phyloP scores from a whole-genome alignment of 768 basidiomycete species.

The Leucocoprinus sp. region DNA sequence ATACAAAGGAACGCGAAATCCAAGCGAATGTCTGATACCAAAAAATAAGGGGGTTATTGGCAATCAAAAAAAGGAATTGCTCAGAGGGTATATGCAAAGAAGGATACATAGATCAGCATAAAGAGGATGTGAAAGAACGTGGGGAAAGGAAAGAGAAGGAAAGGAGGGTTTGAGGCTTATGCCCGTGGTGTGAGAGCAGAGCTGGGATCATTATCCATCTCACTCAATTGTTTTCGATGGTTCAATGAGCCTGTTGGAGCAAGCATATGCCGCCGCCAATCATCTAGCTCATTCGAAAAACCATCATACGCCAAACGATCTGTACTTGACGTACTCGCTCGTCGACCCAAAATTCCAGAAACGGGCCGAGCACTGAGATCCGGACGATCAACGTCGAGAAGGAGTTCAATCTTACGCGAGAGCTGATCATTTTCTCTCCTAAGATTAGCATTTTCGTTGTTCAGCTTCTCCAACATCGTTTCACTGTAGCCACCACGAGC shows the following conservation, averaged over 20 bases:
- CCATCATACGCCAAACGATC: slow-evolving; percentile 75
- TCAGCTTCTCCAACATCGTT: slow-evolving; percentile 72
- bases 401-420: slow-evolving; percentile 83
- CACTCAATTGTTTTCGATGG: slow-evolving; percentile 61
- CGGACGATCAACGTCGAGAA: slow-evolving; percentile 81
- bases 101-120: slow-evolving; percentile 26
- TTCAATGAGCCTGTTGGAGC: slow-evolving; percentile 64
- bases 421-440: slow-evolving; percentile 84
- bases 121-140: slow-evolving; percentile 15
- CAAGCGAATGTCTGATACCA: slow-evolving; percentile 46
- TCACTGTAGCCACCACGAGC: slow-evolving; percentile 74
- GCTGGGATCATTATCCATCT: slow-evolving; percentile 54
- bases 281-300: slow-evolving; percentile 74
- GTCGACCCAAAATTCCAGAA: slow-evolving; percentile 49
- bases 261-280: slow-evolving; percentile 72
- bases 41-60: slow-evolving; percentile 13
- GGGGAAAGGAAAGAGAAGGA: slow-evolving; percentile 15
- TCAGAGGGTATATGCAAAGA: slow-evolving; percentile 42
- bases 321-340: slow-evolving; percentile 71
- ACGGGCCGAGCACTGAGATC: slow-evolving; percentile 54
- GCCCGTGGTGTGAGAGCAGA: slow-evolving; percentile 52
- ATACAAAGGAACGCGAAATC: slow-evolving; percentile 33
- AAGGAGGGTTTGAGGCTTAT: slow-evolving; percentile 37
- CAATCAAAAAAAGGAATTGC: slow-evolving; percentile 21
- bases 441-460: slow-evolving; percentile 70